phyloP scores from a whole-genome alignment of 2,329 filamentous ascomycete genomes.

The Penicillium sp. region DNA sequence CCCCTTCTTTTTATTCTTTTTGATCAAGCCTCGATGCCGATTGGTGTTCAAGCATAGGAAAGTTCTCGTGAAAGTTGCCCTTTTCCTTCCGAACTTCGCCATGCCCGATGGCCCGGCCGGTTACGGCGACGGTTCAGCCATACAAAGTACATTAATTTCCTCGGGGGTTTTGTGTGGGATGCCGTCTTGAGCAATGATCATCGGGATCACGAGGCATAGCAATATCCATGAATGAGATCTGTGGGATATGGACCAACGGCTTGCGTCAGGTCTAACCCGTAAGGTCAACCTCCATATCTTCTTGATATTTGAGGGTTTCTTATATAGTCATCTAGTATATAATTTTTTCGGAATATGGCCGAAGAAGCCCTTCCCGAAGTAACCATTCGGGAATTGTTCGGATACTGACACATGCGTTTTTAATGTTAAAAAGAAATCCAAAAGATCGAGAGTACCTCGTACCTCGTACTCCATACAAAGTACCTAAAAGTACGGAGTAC shows the following conservation, averaged over 20 bases:
- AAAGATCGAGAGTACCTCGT: neutral
- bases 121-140: neutral
- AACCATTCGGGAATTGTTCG: neutral
- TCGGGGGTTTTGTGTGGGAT: neutral
- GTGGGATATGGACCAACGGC: neutral
- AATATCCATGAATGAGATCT: neutral
- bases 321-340: neutral
- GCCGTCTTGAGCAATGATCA: slow-evolving; percentile 2
- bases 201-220: neutral
- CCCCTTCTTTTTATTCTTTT: neutral
- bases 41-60: neutral
- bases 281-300: neutral
- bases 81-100: neutral
- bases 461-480: no score
- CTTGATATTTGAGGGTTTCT: neutral
- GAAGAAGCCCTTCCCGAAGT: neutral
- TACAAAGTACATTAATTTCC: neutral
- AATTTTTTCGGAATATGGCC: neutral
- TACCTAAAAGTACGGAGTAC: neutral
- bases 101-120: neutral
- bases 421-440: neutral
- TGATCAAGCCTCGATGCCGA: neutral
- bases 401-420: neutral
- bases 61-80: slow-evolving; percentile 2
- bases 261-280: neutral